Evolutionary conservation across 768 basidiomycete genomes (phyloP).

Genomic region (Agaricus sinodeliciosus): DNA sequence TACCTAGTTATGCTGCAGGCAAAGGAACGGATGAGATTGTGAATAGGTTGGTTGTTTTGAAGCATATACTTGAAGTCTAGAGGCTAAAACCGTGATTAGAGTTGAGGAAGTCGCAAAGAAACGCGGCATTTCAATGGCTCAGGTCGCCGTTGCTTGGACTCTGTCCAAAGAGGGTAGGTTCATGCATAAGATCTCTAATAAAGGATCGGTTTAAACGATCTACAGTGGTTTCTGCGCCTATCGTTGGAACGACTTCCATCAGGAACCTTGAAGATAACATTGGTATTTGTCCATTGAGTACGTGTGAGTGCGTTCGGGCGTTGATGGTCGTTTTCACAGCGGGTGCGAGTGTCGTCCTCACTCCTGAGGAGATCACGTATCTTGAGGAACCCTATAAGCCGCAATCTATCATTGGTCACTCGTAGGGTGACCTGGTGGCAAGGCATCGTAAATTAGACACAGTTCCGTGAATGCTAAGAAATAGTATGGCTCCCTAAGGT

Average conservation of each 20-base stretch:
- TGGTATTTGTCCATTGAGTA: slow-evolving; percentile 21
- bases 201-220: not conserved
- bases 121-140: slow-evolving; percentile 48
- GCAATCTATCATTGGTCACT: slow-evolving; percentile 40
- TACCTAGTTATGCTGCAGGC: slow-evolving; percentile 18
- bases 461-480: too few relatives aligned
- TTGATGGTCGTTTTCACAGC: too few relatives aligned
- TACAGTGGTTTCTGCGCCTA: slow-evolving; percentile 46
- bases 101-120: slow-evolving; percentile 52
- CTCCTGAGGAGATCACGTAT: slow-evolving; percentile 50
- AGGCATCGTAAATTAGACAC: too few relatives aligned
- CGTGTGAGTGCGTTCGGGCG: too few relatives aligned
- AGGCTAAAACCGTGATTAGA: slow-evolving; percentile 18
- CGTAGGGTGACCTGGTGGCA: too few relatives aligned
- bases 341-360: slow-evolving; percentile 33
- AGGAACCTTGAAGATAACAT: slow-evolving; percentile 47
- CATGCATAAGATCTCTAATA: not conserved
- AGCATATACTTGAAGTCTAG: not conserved
- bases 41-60: slow-evolving; percentile 23
- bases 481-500: too few relatives aligned
- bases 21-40: slow-evolving; percentile 28
- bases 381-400: slow-evolving; percentile 51
- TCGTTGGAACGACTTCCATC: slow-evolving; percentile 48
- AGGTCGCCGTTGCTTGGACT: slow-evolving; percentile 48
- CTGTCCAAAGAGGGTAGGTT: slow-evolving; percentile 31